phyloP scores from a whole-genome alignment of 2,329 filamentous ascomycete genomes.

The Fusarium nelsonii region DNA sequence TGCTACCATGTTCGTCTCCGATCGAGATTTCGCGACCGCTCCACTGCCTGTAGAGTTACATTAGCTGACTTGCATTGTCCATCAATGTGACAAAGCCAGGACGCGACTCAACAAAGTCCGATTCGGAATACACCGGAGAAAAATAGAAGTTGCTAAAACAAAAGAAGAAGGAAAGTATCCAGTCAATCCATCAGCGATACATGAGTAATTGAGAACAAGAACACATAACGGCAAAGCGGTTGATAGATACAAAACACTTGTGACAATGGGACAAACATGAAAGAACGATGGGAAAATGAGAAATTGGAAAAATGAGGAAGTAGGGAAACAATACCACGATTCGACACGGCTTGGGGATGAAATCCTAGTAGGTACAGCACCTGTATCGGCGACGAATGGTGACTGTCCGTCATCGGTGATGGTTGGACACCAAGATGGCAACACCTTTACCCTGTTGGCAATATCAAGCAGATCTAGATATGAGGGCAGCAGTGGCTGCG shows the following conservation, averaged over 20 bases:
- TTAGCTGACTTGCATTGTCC: constrained; percentile 40
- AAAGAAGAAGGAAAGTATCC: not conserved
- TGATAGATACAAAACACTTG: constrained; percentile 9
- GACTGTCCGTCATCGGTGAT: constrained; percentile 25
- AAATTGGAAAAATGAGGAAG: too few species aligned
- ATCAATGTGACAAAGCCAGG: not conserved
- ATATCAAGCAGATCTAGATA: too few species aligned
- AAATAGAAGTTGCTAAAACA: not conserved
- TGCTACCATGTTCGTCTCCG: constrained; percentile 57
- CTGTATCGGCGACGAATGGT: constrained; percentile 3
- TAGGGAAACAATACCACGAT: constrained; percentile 1
- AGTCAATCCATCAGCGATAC: constrained; percentile 35
- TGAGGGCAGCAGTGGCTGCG: constrained; percentile 29
- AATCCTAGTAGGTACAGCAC: not conserved
- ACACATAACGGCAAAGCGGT: constrained; percentile 30
- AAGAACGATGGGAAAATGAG: not conserved
- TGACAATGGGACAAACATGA: not conserved
- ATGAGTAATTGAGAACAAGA: constrained; percentile 39
- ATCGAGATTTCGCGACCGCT: constrained; percentile 50
- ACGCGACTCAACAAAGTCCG: not conserved
- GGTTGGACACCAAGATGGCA: constrained; percentile 22
- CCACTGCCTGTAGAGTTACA: constrained; percentile 41
- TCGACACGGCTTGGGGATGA: constrained; percentile 34
- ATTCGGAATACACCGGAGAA: not conserved
- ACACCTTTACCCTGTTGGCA: too few species aligned